Percentiles rank a stretch among this genome's conserved stretches.
These are phyloP conservation scores for Pseudomonodictys pantanalensis DNA, from an alignment of 495 filamentous ascomycete species.

Conservation along the genomic window DNA sequence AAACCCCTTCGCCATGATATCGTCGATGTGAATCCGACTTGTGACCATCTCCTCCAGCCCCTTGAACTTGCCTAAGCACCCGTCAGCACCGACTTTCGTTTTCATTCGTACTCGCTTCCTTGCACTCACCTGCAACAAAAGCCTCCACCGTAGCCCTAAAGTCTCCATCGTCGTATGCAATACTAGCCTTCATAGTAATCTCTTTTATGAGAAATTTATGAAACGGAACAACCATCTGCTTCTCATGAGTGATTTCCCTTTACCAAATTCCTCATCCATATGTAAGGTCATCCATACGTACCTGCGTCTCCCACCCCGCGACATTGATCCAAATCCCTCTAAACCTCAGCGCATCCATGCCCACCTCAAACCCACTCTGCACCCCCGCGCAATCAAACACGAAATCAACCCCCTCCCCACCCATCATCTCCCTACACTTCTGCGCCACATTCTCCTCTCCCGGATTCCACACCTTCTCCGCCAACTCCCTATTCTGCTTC, in stretches of 20 bases:
- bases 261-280: too few species aligned
- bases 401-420: constrained; percentile 32
- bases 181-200: constrained; percentile 24
- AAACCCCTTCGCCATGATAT: constrained; percentile 32
- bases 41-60: constrained; percentile 38
- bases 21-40: constrained; percentile 35
- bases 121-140: constrained; percentile 31
- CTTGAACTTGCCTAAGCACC: constrained; percentile 32
- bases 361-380: constrained; percentile 27
- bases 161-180: constrained; percentile 36
- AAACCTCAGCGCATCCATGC: constrained; percentile 32
- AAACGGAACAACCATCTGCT: constrained; percentile 28
- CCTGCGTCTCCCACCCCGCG: constrained; percentile 33
- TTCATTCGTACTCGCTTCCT: not conserved
- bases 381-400: constrained; percentile 37
- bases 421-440: constrained; percentile 26
- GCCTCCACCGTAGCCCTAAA: constrained; percentile 35
- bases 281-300: not conserved
- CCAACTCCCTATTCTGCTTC: constrained; percentile 28
- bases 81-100: not conserved
- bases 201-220: constrained; percentile 34
- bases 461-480: constrained; percentile 31
- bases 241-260: too few species aligned
- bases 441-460: constrained; percentile 31
- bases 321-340: constrained; percentile 36